Evolutionary conservation across 306 rosid species (phyloP), one percentile per base, ranked within the genome.

Genomic region (Purshia tridentata): DNA sequence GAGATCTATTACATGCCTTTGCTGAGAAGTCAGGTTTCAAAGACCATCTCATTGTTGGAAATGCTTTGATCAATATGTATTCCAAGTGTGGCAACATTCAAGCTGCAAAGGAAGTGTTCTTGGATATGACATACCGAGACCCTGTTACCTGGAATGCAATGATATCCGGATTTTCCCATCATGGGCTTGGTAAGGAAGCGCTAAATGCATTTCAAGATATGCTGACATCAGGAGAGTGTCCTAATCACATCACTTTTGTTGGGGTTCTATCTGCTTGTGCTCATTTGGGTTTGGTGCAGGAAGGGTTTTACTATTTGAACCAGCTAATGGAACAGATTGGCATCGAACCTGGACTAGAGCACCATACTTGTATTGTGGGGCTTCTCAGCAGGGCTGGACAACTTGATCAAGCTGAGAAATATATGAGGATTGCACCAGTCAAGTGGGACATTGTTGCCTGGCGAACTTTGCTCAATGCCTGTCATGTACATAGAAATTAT

Each of bases 11-110:
- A 14, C 92, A 85, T 72, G 84, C 83, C 39, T 69, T 63, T 60
- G 82, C 72, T 41, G 84, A 82, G 81, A 87, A 87, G 80, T 71
- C 81, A 12, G 92, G 96, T 72, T 82, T 85, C 51, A 84, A 72
- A 63, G 76, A 82, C 74, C 81, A 77, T 65, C 65, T 81, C 48
- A 85, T 75, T 72, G 90, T 87, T 6, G 68, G 80, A 59, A 87
- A 85, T 77, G 88, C 89, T 69, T 60, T 90, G 82, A 78, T 90
- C 77, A 87, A 82, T 67, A 90, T 87, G 92, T 90, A 87, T 85
- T 75, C 96, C 55, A 90, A 90, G 83, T 56, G 85, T 2, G 92
- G 96, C 19, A 45, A 81, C 82, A 87, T 87, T 67, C 90, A 62
- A 75, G 86, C 84, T 48, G 88, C 96, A 37, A 78, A 82, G 60